Evolutionary conservation across 768 basidiomycete species (phyloP), one percentile per base, ranked within the genome.

Genomic region (Nevesoporus exiguus): DNA sequence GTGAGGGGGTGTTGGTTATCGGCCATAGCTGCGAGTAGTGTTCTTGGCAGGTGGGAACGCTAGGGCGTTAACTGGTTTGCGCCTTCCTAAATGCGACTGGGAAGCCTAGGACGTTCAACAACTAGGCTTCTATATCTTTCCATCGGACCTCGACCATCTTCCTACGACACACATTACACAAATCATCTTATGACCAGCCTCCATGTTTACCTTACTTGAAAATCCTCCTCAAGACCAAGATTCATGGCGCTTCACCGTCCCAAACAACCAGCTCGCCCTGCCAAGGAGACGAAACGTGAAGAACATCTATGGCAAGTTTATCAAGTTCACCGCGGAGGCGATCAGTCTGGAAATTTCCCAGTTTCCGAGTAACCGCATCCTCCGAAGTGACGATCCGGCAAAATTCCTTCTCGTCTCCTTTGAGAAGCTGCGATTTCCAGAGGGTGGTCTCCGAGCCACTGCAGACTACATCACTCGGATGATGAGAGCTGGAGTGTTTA

Each of bases 321-420:
- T 86, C 59, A 77, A 72, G 25, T 84, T 85, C 66, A 74, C 73
- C 1, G 65, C 71, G 3, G 73, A 79, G 22, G 72, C 69, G 21
- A 81, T 86, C 58, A 76, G 75, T n/a, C 61, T 85, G 27, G 72
- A 79, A 49, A 74, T 80, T 22, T 68, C 69, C 4, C 71, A 67
- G 36, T 79, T 84, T 60, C 80, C 82, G 9, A 77, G 71, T 52
- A 86, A 86, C 64, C 78, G 84, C 22, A 77, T 88, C 37, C 65
- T 86, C 33, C 75, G 80, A 51, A 68, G 73, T 5, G 84, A 88
- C 55, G 81, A 86, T 57, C 71, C 74, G 2, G 63, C 73, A 34
- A 80, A 83, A 59, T 85, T 85, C 64, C 72, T 85, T 31, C 66
- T 83, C 11, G 69, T 76, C 7, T 81, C 80, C 0, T 83, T 85